Conservation (phyloP, 352 stramenopile genomes). For the Phytopythium delawarense region DNA sequence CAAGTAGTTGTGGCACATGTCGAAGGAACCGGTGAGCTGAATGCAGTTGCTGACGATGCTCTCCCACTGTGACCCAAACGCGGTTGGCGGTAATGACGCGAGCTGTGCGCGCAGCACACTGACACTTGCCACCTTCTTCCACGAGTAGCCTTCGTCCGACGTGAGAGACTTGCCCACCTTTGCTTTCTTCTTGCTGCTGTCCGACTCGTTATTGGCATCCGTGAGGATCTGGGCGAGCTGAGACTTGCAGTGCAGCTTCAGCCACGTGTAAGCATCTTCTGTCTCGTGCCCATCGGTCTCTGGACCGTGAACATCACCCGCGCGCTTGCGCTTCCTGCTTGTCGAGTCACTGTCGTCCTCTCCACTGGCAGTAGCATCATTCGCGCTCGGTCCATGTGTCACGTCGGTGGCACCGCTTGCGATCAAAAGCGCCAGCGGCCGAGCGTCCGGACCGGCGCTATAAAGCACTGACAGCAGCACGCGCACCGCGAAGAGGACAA, state of each 20-base stretch:
- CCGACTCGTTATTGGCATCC: not conserved
- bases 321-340: slow-evolving; percentile 17
- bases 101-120: slow-evolving; percentile 14
- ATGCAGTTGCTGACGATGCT: slow-evolving; percentile 32
- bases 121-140: slow-evolving; percentile 2
- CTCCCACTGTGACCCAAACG: slow-evolving; percentile 31
- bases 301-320: not conserved
- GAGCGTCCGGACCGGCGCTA: slow-evolving; percentile 20
- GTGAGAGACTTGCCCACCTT: not conserved
- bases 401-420: slow-evolving; percentile 15
- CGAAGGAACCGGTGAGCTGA: slow-evolving; percentile 24
- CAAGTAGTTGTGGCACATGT: slow-evolving; percentile 49
- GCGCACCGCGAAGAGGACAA: slow-evolving; percentile 36
- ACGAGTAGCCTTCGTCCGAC: not conserved
- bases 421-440: slow-evolving; percentile 38
- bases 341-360: not conserved
- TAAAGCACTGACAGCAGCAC: slow-evolving; percentile 37
- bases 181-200: not conserved
- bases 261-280: slow-evolving; percentile 35
- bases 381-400: not conserved
- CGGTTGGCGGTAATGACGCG: slow-evolving; percentile 11
- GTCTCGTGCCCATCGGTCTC: slow-evolving; percentile 6
- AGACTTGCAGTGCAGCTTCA: slow-evolving; percentile 26
- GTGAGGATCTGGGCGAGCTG: not conserved
- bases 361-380: not conserved